A percentile compares a stretch with the other conserved stretches of the same genome.
phyloP scores from a whole-genome alignment of 208 protist species.

The Crithidia brevicula region DNA sequence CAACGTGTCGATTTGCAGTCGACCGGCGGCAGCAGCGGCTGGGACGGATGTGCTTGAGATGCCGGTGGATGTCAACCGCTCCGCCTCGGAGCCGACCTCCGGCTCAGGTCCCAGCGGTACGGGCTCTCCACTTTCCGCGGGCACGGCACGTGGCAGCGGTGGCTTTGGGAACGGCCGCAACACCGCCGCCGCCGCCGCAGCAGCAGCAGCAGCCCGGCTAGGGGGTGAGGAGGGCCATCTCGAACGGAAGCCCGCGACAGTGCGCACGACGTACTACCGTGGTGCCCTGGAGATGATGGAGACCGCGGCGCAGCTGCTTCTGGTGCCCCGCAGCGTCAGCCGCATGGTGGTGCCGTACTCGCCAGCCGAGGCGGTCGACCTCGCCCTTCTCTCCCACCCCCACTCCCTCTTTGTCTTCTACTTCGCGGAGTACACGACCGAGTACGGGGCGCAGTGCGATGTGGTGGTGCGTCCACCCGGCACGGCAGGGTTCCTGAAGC shows the following conservation, averaged over 20 bases:
- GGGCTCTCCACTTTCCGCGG: constrained; percentile 13
- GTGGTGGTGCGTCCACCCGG: constrained; percentile 75
- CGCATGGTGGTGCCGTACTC: constrained; percentile 60
- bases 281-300: constrained; percentile 80
- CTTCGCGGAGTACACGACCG: constrained; percentile 85
- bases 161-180: neutral
- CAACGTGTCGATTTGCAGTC: constrained; percentile 77
- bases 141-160: constrained; percentile 3
- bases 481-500: constrained; percentile 54
- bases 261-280: constrained; percentile 63
- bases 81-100: constrained; percentile 12
- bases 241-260: constrained; percentile 37
- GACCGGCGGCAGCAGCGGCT: constrained; percentile 50
- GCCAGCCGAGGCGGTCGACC: constrained; percentile 79
- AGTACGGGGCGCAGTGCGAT: constrained; percentile 62
- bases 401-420: constrained; percentile 89
- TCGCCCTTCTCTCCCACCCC: constrained; percentile 73
- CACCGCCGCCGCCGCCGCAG: neutral
- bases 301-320: constrained; percentile 56
- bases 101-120: constrained; percentile 3
- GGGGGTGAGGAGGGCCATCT: constrained; percentile 17
- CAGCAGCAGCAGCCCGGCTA: neutral
- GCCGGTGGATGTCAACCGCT: neutral
- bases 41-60: constrained; percentile 67
- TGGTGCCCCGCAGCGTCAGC: constrained; percentile 38